Evolutionary conservation across 495 filamentous ascomycete species (phyloP), one percentile per base, ranked within the genome.

Genomic region (Parmelia sp.): DNA sequence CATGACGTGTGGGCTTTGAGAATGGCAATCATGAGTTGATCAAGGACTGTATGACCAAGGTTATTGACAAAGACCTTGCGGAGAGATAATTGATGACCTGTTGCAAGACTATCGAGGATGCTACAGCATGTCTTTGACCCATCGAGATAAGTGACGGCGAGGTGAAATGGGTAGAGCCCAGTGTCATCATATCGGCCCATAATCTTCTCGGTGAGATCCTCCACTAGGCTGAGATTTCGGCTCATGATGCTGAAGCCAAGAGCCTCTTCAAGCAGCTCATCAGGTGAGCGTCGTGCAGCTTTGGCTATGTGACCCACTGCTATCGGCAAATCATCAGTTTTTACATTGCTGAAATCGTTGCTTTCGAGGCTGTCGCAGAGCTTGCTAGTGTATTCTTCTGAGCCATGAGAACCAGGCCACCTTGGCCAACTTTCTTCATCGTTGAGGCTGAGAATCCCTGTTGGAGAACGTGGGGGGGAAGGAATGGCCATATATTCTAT

Each of bases 181-280:
- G 15, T 55, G 7, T 57, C 47, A 19, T 71, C 66, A 21, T 74
- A 4, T 11, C 35, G 33, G 1, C 56, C 11, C 10, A 1, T n/a
- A 21, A 66, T 61, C n/a, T 71, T 12, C 2, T 62, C 17, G 0
- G 71, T 2, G 14, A 74, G 57, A 0, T 64, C 25, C 0, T 14
- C 6, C 2, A 76, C 1, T 4, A 72, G 64, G 0, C 66, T 65
- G 9, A 64, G 0, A 51, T 78, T 77, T 14, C 77, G 68, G 25
- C 69, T 64, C 68, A 79, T 79, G 47, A 79, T 78, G 42, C 59
- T 68, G 61, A 79, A 79, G 25, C 71, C 74, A 21, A 79, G 49
- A 21, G 74, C 68, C 31, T 80, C 77, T 35, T 65, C 31, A 12
- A 72, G 39, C 27, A 76, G 56, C 57, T 74, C 64, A 5, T 72